These are phyloP conservation scores for Fusarium longipes DNA, from an alignment of 2,329 filamentous ascomycete species.

Conservation along the genomic window DNA sequence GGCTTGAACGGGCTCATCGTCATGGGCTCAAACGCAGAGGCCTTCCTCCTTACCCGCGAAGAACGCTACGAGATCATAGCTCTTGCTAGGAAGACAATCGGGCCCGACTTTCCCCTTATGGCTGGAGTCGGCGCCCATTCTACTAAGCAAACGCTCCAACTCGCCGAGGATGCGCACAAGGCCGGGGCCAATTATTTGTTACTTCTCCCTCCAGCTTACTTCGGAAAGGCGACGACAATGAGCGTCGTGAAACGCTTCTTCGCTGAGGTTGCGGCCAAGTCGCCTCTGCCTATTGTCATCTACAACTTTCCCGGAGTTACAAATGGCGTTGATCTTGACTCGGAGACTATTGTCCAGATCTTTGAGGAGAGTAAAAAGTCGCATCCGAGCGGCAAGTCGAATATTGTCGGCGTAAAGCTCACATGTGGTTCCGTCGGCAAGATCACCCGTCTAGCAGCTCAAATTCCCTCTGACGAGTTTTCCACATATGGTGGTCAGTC, in stretches of 20 bases:
- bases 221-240: slow-evolving; percentile 69
- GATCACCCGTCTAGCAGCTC: slow-evolving; percentile 68
- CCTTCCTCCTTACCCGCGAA: slow-evolving; percentile 68
- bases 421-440: slow-evolving; percentile 80
- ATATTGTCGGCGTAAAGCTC: slow-evolving; percentile 76
- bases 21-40: slow-evolving; percentile 66
- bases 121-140: slow-evolving; percentile 74
- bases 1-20: slow-evolving; percentile 64
- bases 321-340: slow-evolving; percentile 75
- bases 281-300: slow-evolving; percentile 68
- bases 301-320: slow-evolving; percentile 78
- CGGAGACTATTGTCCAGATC: slow-evolving; percentile 62
- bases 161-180: slow-evolving; percentile 66
- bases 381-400: slow-evolving; percentile 51
- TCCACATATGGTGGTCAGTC: slow-evolving; percentile 78
- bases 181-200: slow-evolving; percentile 72
- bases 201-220: slow-evolving; percentile 72
- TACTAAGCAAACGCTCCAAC: slow-evolving; percentile 71
- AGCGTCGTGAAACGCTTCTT: slow-evolving; percentile 70
- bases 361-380: slow-evolving; percentile 40
- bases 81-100: slow-evolving; percentile 77
- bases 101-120: slow-evolving; percentile 88
- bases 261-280: slow-evolving; percentile 63
- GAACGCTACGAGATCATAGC: slow-evolving; percentile 67
- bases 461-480: slow-evolving; percentile 66